These are phyloP conservation scores for Erythrophleum fordii DNA, from an alignment of 306 rosid species.

Conservation along the genomic window DNA sequence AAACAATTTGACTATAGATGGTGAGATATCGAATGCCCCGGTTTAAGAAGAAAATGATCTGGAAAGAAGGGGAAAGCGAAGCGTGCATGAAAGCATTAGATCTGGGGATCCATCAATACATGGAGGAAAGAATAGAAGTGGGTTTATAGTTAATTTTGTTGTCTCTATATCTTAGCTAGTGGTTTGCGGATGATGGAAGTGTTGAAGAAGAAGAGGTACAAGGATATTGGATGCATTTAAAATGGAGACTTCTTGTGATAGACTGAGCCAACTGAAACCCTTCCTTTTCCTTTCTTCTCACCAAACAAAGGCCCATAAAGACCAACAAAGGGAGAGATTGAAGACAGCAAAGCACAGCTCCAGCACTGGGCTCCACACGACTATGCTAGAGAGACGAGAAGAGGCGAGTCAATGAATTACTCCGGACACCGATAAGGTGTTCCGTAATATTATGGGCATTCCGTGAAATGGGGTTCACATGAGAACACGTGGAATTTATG, in stretches of 20 bases:
- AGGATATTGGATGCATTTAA: slow-evolving; percentile 19
- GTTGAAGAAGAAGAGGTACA: slow-evolving; percentile 38
- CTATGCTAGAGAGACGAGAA: slow-evolving; percentile 8
- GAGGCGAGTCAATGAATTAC: slow-evolving; percentile 51
- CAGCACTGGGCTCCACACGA: slow-evolving; percentile 67
- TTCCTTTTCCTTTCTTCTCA: slow-evolving; percentile 1
- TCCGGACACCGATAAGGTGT: slow-evolving; percentile 36
- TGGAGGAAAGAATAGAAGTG: slow-evolving; percentile 30
- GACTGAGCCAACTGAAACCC: slow-evolving; percentile 39
- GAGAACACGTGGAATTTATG: slow-evolving; percentile 51
- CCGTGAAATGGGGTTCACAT: slow-evolving; percentile 48
- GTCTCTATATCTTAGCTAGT: not conserved
- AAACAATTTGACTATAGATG: not conserved
- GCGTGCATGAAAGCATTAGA: slow-evolving; percentile 46
- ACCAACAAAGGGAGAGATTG: slow-evolving; percentile 61
- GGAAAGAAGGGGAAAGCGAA: slow-evolving; percentile 27
- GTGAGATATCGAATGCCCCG: slow-evolving; percentile 2
- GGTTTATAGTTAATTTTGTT: slow-evolving; percentile 15
- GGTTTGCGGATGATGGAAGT: slow-evolving; percentile 16
- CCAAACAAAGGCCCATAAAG: slow-evolving; percentile 66
- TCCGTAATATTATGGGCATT: slow-evolving; percentile 32
- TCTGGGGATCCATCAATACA: slow-evolving; percentile 56
- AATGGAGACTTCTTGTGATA: slow-evolving; percentile 19
- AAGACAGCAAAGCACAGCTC: slow-evolving; percentile 77
- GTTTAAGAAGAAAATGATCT: slow-evolving; percentile 45